Conservation (phyloP, 352 stramenopile species). For the Globisporangium middletonii region DNA sequence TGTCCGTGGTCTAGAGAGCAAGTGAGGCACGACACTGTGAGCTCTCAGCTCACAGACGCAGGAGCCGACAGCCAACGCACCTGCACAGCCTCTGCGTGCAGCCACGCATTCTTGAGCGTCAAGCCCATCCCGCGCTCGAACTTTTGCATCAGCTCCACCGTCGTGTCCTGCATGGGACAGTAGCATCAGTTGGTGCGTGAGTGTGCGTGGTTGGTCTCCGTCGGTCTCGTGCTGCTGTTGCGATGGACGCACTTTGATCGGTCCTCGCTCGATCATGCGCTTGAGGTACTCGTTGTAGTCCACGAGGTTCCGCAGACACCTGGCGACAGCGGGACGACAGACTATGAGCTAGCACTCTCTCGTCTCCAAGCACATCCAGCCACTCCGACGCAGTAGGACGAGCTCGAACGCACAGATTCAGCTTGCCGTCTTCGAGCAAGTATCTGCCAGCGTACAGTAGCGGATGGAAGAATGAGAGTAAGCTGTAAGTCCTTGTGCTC, state of each 20-base stretch:
- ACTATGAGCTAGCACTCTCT: background rate
- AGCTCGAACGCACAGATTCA: slow-evolving; percentile 68
- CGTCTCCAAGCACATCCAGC: no score
- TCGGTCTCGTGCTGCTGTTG: background rate
- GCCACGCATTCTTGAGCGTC: slow-evolving; percentile 87
- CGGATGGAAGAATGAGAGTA: background rate
- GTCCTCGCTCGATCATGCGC: slow-evolving; percentile 49
- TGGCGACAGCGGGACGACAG: slow-evolving; percentile 10
- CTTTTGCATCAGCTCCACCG: slow-evolving; percentile 64
- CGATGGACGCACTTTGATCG: slow-evolving; percentile 40
- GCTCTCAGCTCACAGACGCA: background rate
- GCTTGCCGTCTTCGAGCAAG: slow-evolving; percentile 87
- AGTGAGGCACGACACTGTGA: background rate
- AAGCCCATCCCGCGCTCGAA: slow-evolving; percentile 88
- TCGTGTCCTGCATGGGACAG: slow-evolving; percentile 32
- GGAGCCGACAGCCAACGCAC: slow-evolving; percentile 11
- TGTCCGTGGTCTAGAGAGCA: slow-evolving; percentile 69
- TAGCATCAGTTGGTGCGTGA: background rate
- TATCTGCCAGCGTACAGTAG: slow-evolving; percentile 36
- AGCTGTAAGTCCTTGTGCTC: background rate
- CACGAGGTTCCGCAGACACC: slow-evolving; percentile 75
- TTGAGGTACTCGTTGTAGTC: slow-evolving; percentile 81
- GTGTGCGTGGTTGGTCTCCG: background rate
- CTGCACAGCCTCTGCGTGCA: slow-evolving; percentile 85
- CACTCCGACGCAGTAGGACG: no score